phyloP scores from a whole-genome alignment of 1,284 basidiomycete species.

The Boletus mariae region DNA sequence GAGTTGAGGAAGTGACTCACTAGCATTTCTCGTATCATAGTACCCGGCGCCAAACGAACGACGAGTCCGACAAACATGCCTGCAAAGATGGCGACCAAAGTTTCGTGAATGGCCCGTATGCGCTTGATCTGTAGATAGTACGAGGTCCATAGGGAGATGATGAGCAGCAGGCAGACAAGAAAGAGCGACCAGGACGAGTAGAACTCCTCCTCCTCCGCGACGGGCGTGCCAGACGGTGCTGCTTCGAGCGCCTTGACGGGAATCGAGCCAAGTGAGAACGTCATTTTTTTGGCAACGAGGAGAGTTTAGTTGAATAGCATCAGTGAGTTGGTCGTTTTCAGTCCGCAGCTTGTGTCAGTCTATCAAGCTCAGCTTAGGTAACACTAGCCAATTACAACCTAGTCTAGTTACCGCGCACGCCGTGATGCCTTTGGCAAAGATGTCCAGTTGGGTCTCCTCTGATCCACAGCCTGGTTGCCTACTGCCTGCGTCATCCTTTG shows the following conservation, averaged over 20 bases:
- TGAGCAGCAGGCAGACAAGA: slow-evolving; percentile 91
- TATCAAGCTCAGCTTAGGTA: slow-evolving; percentile 18
- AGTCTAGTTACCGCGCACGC: slow-evolving; percentile 6
- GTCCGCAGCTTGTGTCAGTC: background rate
- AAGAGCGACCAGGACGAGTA: slow-evolving; percentile 94
- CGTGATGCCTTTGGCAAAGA: slow-evolving; percentile 23
- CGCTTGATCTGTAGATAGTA: slow-evolving; percentile 98
- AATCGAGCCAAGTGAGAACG: slow-evolving; percentile 24
- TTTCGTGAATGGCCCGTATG: slow-evolving; percentile 96
- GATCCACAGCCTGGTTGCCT: slow-evolving; percentile 1
- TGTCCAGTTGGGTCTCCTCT: slow-evolving; percentile 27
- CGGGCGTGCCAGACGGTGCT: slow-evolving; percentile 33
- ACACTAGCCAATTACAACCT: background rate
- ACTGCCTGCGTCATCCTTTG: slow-evolving; percentile 3
- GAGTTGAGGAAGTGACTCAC: slow-evolving; percentile 48
- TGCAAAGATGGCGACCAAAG: slow-evolving; percentile 91
- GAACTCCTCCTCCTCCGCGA: slow-evolving; percentile 78
- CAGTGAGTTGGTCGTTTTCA: background rate
- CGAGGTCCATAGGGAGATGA: slow-evolving; percentile 91
- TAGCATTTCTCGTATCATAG: slow-evolving; percentile 95
- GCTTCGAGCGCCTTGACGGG: slow-evolving; percentile 17
- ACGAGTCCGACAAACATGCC: slow-evolving; percentile 95
- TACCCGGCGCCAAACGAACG: slow-evolving; percentile 86
- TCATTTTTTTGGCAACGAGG: slow-evolving; percentile 9
- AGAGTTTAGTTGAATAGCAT: slow-evolving; percentile 3